Evolutionary conservation across 2,329 filamentous ascomycete genomes (phyloP).

Genomic region (Tolypocladium ophioglossoides): DNA sequence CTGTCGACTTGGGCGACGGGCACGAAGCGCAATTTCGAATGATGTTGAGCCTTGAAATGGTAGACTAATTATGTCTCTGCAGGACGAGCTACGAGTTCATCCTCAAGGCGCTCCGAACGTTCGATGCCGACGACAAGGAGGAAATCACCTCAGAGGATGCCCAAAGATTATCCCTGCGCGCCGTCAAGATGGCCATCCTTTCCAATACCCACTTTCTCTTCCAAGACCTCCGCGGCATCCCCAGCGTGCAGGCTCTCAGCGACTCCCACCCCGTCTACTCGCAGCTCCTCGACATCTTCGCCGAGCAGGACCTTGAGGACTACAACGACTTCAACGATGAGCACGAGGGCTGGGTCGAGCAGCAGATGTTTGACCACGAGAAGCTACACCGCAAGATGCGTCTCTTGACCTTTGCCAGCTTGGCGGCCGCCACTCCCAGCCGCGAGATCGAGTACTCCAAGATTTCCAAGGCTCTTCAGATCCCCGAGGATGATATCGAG

Average conservation of each 20-base stretch:
- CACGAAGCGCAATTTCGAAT: not conserved
- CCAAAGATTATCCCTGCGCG: constrained; percentile 47
- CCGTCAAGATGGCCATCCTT: constrained; percentile 41
- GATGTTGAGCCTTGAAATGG: not conserved
- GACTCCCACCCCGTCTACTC: constrained; percentile 78
- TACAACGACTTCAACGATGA: constrained; percentile 93
- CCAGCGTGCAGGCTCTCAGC: constrained; percentile 75
- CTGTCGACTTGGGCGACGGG: not conserved
- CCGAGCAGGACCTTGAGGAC: constrained; percentile 86
- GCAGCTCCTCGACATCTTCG: constrained; percentile 91
- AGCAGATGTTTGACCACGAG: constrained; percentile 60
- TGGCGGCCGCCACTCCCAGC: constrained; percentile 73
- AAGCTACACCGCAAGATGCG: constrained; percentile 91
- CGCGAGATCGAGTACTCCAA: constrained; percentile 81
- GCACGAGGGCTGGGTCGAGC: constrained; percentile 75
- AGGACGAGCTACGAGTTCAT: constrained; percentile 58
- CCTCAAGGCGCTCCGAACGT: constrained; percentile 50
- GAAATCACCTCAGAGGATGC: constrained; percentile 49
- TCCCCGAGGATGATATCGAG: constrained; percentile 78
- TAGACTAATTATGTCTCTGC: not conserved
- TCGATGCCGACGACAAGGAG: constrained; percentile 43
- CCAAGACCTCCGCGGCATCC: constrained; percentile 71
- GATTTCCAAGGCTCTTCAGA: constrained; percentile 77
- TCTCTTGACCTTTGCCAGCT: constrained; percentile 80
- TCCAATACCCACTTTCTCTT: constrained; percentile 55